These are phyloP conservation scores for Candida xiaguanensis DNA, from an alignment of 805 yeast species.

Conservation along the genomic window DNA sequence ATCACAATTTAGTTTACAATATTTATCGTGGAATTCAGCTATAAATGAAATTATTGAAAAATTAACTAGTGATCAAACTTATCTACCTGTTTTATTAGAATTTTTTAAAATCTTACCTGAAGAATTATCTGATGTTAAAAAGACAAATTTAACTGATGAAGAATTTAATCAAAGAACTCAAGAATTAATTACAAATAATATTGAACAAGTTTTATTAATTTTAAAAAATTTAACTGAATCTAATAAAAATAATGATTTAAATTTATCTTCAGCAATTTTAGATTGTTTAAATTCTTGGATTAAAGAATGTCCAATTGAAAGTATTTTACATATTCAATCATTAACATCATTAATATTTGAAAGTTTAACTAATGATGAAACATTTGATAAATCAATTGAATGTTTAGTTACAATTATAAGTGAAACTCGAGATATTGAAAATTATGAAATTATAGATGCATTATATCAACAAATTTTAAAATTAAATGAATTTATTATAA, in stretches of 20 bases:
- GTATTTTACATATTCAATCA: slow-evolving; percentile 60
- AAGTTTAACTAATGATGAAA: slow-evolving; percentile 53
- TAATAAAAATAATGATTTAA: slow-evolving; percentile 22
- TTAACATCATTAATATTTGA: slow-evolving; percentile 67
- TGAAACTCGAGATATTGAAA: slow-evolving; percentile 77
- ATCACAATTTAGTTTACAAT: slow-evolving; percentile 79
- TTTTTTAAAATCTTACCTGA: slow-evolving; percentile 88
- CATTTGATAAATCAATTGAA: slow-evolving; percentile 83
- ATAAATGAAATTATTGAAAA: slow-evolving; percentile 59
- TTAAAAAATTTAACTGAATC: slow-evolving; percentile 45
- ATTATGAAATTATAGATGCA: slow-evolving; percentile 57
- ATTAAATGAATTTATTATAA: slow-evolving; percentile 47
- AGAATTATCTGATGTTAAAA: slow-evolving; percentile 75
- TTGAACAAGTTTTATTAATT: slow-evolving; percentile 62
- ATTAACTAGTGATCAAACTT: slow-evolving; percentile 37
- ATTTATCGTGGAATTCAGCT: slow-evolving; percentile 67
- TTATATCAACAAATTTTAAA: slow-evolving; percentile 66
- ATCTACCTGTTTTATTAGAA: slow-evolving; percentile 53
- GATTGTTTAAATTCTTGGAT: slow-evolving; percentile 90
- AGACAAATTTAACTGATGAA: slow-evolving; percentile 75
- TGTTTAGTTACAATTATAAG: slow-evolving; percentile 76
- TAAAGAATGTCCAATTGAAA: slow-evolving; percentile 72
- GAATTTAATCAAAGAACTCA: slow-evolving; percentile 66
- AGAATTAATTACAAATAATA: slow-evolving; percentile 61
- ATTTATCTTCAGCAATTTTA: slow-evolving; percentile 45